phyloP scores from a whole-genome alignment of 1,284 basidiomycete species.

The Tausonia pullulans region DNA sequence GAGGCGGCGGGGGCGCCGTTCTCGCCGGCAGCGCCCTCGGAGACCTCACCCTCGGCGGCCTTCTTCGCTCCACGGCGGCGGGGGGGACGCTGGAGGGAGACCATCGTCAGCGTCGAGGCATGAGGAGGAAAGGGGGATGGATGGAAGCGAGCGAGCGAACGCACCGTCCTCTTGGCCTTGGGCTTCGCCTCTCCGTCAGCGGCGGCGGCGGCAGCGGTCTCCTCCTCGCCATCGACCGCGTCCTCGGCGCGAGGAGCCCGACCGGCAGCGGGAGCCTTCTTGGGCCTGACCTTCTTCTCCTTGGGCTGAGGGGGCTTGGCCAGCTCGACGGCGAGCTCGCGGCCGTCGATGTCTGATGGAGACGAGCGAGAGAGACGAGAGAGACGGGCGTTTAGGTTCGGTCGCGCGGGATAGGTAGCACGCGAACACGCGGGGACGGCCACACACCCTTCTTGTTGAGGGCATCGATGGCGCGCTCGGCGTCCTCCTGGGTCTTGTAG shows the following conservation, averaged over 20 bases:
- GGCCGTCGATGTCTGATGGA: constrained; percentile 54
- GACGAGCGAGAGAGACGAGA: neutral
- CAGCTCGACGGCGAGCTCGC: constrained; percentile 70
- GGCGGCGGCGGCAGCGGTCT: constrained; percentile 15
- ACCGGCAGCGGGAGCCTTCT: constrained; percentile 61
- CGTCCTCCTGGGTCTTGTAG: constrained; percentile 61
- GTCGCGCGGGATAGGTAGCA: neutral
- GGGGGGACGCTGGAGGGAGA: constrained; percentile 11
- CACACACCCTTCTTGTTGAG: constrained; percentile 56
- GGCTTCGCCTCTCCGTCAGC: constrained; percentile 15
- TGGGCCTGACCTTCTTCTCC: constrained; percentile 46
- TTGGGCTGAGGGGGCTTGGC: constrained; percentile 77
- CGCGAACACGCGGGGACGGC: neutral
- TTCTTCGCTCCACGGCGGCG: constrained; percentile 55
- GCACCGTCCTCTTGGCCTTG: constrained; percentile 17
- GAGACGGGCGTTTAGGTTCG: neutral
- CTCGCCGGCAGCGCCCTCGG: neutral
- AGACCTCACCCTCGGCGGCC: constrained; percentile 37
- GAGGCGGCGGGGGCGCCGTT: neutral
- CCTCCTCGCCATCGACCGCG: constrained; percentile 44
- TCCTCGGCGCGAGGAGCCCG: constrained; percentile 72
- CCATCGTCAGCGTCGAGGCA: neutral
- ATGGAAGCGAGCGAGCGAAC: neutral
- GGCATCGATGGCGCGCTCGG: constrained; percentile 63
- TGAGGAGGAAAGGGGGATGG: neutral